Base-by-base conservation (phyloP, 73 alveolate species). In the Loxodes magnus region DNA sequence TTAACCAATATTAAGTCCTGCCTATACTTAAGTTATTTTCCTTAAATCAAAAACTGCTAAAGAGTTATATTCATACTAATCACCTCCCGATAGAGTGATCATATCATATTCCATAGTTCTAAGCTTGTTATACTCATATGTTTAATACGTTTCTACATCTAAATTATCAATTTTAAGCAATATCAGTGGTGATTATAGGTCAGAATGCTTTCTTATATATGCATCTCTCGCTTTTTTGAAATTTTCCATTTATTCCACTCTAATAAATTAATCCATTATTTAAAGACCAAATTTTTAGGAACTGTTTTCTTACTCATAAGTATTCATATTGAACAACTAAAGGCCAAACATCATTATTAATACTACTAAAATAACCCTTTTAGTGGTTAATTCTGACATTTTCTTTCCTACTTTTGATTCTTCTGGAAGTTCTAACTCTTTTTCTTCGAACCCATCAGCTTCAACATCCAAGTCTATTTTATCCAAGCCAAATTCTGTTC, bases 1-100 rank as follows among this genome's bases (percentile, higher is more conserved):
- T 60, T 84, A 54, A 30, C 76, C 59, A 29, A 85, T 59, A 17
- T 71, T 61, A 43, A 80, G 63, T 4, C 64, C 58, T 2, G 94
- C 81, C 30, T 55, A n/a, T 17, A 39, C 10, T 39, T 19, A 17
- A 39, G 79, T 69, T 22, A 58, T 35, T 30, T 38, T 35, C 33
- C 56, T 67, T 29, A 68, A 22, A 65, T 74, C 70, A 69, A 58
- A 80, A 4, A 58, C 70, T 4, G 76, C 82, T 6, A 67, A 42
- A 28, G 20, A 67, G 44, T 55, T 16, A 4, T 56, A 35, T 10
- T 29, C 35, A 36, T 56, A 60, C 15, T 69, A 58, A 15, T 28
- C 31, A 15, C 30, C 35, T 43, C 42, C 16, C 35, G 36, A 43
- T 15, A 62, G 14, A 16, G 33, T 20, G 26, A 51, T 49, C 37